phyloP scores from a whole-genome alignment of 176 grass and related monocot genomes.

The Eragrostis curvula region DNA sequence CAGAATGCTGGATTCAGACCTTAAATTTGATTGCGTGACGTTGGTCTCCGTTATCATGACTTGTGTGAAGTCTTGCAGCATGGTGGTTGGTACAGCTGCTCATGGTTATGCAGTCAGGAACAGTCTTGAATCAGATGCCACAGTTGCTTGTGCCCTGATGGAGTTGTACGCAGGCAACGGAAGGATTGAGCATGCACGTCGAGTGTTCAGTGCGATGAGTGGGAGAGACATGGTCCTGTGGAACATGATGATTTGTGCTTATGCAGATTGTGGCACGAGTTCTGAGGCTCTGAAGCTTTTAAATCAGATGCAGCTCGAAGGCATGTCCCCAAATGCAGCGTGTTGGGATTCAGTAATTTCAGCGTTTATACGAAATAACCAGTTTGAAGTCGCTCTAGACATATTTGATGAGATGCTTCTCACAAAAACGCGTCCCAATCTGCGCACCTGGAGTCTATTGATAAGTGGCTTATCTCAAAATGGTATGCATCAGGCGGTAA shows the following conservation, averaged over 20 bases:
- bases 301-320: constrained; percentile 65
- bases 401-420: constrained; percentile 65
- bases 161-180: constrained; percentile 62
- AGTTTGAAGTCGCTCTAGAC: constrained; percentile 50
- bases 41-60: constrained; percentile 59
- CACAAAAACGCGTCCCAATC: constrained; percentile 59
- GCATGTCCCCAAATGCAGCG: constrained; percentile 58
- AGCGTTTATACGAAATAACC: constrained; percentile 41
- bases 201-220: constrained; percentile 48
- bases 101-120: constrained; percentile 71
- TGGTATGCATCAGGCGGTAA: constrained; percentile 55
- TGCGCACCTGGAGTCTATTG: constrained; percentile 63
- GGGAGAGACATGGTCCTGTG: constrained; percentile 57
- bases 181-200: constrained; percentile 46
- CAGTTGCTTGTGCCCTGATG: constrained; percentile 63
- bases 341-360: constrained; percentile 74
- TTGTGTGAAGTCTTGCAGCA: constrained; percentile 54
- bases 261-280: constrained; percentile 52
- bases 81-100: constrained; percentile 56
- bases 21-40: constrained; percentile 68
- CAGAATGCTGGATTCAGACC: constrained; percentile 55
- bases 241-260: constrained; percentile 65
- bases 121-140: constrained; percentile 50
- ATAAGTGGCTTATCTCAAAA: constrained; percentile 58
- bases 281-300: constrained; percentile 66